Percentiles rank a stretch among this genome's conserved stretches.
phyloP scores from a whole-genome alignment of 768 basidiomycete genomes.

The Russula griseocarnosa region DNA sequence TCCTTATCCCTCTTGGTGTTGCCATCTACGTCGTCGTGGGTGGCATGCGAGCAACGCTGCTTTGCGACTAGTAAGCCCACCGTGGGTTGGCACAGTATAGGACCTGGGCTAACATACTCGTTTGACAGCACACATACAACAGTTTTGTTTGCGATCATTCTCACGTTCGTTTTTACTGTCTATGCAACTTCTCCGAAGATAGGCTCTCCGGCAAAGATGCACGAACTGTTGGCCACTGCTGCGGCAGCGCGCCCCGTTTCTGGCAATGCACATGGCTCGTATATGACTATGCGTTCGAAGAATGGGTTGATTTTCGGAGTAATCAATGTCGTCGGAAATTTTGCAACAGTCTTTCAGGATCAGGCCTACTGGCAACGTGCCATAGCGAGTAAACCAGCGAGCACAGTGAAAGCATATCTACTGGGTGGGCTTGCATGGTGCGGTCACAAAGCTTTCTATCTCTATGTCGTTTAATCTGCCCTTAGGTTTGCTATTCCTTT shows the following conservation, averaged over 20 bases:
- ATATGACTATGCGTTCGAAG: slow-evolving; percentile 59
- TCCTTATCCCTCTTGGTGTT: slow-evolving; percentile 85
- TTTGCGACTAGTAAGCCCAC: slow-evolving; percentile 74
- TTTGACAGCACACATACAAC: slow-evolving; percentile 71
- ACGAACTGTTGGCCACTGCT: slow-evolving; percentile 65
- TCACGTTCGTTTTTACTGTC: slow-evolving; percentile 70
- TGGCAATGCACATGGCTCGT: slow-evolving; percentile 84
- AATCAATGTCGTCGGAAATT: slow-evolving; percentile 86
- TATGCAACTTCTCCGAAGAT: slow-evolving; percentile 79
- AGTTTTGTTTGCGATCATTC: slow-evolving; percentile 82
- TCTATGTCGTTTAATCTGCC: not conserved
- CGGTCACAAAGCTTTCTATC: slow-evolving; percentile 21
- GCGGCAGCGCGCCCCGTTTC: slow-evolving; percentile 54
- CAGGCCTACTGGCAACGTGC: slow-evolving; percentile 86
- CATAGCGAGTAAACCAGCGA: slow-evolving; percentile 78
- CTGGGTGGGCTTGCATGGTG: slow-evolving; percentile 87
- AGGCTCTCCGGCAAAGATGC: slow-evolving; percentile 74
- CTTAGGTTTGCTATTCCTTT: slow-evolving; percentile 81
- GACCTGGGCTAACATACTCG: slow-evolving; percentile 4
- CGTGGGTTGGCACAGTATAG: not conserved
- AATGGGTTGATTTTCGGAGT: slow-evolving; percentile 64
- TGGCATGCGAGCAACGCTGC: slow-evolving; percentile 79
- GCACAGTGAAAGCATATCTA: slow-evolving; percentile 87
- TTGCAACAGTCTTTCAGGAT: slow-evolving; percentile 58
- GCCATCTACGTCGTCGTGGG: slow-evolving; percentile 85